phyloP scores from a whole-genome alignment of 257 asterid genomes.

The Petunia secreta region DNA sequence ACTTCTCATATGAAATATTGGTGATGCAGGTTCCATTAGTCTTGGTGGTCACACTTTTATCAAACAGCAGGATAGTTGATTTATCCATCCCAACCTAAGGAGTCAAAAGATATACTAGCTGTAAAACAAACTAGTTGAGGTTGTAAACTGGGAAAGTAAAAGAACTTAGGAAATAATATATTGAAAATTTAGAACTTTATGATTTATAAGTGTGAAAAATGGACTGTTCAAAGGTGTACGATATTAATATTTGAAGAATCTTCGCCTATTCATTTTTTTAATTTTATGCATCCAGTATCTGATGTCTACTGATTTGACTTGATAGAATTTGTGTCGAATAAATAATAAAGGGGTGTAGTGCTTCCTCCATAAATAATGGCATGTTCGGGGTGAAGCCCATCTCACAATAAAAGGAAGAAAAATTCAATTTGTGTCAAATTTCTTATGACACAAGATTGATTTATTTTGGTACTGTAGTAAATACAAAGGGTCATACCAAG shows the following conservation, averaged over 20 bases:
- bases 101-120: neutral
- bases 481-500: too few relatives aligned
- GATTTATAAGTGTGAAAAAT: neutral
- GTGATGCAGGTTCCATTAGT: neutral
- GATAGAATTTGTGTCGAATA: neutral
- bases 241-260: neutral
- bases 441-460: too few relatives aligned
- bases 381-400: too few relatives aligned
- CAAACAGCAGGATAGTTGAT: neutral
- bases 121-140: neutral
- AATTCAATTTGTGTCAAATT: too few relatives aligned
- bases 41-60: neutral
- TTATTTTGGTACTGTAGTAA: too few relatives aligned
- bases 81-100: constrained; percentile 28
- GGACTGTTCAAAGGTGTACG: neutral
- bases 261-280: neutral
- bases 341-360: neutral
- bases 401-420: too few relatives aligned
- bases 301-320: neutral
- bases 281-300: neutral
- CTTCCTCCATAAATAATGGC: neutral
- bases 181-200: neutral
- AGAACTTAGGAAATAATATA: neutral
- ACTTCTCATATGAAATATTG: neutral
- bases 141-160: neutral